These are phyloP conservation scores for Papiliotrema flavescens DNA, from an alignment of 1,284 basidiomycete genomes.

Conservation along the genomic window DNA sequence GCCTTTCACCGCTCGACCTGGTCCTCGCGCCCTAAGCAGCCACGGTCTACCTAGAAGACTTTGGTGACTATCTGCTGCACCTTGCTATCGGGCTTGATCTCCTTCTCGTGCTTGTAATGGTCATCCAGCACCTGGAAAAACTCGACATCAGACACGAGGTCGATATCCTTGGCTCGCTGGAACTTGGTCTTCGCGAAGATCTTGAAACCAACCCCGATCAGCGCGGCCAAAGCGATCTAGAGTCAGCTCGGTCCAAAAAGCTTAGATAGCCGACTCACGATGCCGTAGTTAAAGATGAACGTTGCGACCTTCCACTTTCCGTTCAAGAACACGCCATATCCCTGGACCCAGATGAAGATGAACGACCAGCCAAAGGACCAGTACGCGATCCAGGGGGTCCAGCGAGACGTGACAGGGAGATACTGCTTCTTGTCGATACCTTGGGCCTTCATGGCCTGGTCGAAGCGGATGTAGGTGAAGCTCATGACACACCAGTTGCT, in stretches of 20 bases:
- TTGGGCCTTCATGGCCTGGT: conserved; percentile 27
- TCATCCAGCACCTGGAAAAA: conserved; percentile 17
- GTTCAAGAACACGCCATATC: conserved; percentile 26
- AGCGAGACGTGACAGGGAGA: conserved; percentile 6
- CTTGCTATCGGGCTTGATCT: conserved; percentile 5
- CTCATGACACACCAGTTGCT: conserved; percentile 4
- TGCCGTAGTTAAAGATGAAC: conserved; percentile 29
- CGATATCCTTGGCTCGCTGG: conserved; percentile 17
- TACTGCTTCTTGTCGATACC: conserved; percentile 12
- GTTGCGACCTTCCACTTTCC: conserved; percentile 20
- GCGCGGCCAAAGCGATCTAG: conserved; percentile 18
- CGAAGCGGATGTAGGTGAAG: conserved; percentile 31
- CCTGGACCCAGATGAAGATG: conserved; percentile 20
- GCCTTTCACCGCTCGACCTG: too few relatives aligned
- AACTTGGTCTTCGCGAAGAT: conserved; percentile 17
- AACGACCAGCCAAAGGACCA: conserved; percentile 25
- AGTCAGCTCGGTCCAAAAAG: background rate
- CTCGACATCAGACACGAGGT: conserved; percentile 17
- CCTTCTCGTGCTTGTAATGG: conserved; percentile 15
- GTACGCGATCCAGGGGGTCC: conserved; percentile 23
- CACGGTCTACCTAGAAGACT: conserved; percentile 11
- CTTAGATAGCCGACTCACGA: conserved; percentile 8
- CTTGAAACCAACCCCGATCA: conserved; percentile 22
- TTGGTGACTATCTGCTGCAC: conserved; percentile 20
- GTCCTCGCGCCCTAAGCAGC: too few relatives aligned